phyloP scores from a whole-genome alignment of 768 basidiomycete species.

The Amanita muscaria region DNA sequence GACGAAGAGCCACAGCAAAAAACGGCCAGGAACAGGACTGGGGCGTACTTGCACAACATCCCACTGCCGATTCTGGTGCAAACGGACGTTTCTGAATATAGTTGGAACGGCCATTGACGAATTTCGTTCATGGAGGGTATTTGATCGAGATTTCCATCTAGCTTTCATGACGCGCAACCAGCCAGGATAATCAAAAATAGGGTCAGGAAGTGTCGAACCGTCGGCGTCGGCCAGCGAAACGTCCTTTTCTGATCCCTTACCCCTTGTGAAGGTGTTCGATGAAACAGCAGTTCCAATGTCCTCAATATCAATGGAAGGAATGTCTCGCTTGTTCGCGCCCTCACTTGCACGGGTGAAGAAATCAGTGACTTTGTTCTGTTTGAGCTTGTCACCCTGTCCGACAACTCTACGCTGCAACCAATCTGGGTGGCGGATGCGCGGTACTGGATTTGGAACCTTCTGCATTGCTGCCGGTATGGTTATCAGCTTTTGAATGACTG shows the following conservation, averaged over 20 bases:
- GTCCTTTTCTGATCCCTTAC: conserved; percentile 47
- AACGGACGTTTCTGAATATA: conserved; percentile 61
- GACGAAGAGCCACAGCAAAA: conserved; percentile 80
- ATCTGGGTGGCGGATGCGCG: conserved; percentile 92
- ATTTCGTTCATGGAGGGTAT: conserved; percentile 33
- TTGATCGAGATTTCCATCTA: conserved; percentile 61
- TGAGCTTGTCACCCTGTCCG: conserved; percentile 89
- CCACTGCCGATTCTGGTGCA: conserved; percentile 67
- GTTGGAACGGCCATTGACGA: conserved; percentile 46
- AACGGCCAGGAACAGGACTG: conserved; percentile 71
- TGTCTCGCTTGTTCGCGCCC: conserved; percentile 23
- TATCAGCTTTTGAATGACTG: conserved; percentile 97
- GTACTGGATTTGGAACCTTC: conserved; percentile 93
- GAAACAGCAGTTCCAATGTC: conserved; percentile 58
- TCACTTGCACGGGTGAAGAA: conserved; percentile 59
- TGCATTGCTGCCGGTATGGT: conserved; percentile 99
- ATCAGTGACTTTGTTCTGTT: conserved; percentile 95
- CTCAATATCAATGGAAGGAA: conserved; percentile 18
- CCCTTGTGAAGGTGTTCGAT: conserved; percentile 15
- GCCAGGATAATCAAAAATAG: conserved; percentile 52
- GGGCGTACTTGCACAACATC: conserved; percentile 87
- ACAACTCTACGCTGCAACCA: conserved; percentile 92
- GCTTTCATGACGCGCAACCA: conserved; percentile 75
- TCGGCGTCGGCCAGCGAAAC: conserved; percentile 34
- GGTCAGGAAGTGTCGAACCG: conserved; percentile 49